phyloP scores from a whole-genome alignment of 2,329 filamentous ascomycete species.

The Tolypocladium album region DNA sequence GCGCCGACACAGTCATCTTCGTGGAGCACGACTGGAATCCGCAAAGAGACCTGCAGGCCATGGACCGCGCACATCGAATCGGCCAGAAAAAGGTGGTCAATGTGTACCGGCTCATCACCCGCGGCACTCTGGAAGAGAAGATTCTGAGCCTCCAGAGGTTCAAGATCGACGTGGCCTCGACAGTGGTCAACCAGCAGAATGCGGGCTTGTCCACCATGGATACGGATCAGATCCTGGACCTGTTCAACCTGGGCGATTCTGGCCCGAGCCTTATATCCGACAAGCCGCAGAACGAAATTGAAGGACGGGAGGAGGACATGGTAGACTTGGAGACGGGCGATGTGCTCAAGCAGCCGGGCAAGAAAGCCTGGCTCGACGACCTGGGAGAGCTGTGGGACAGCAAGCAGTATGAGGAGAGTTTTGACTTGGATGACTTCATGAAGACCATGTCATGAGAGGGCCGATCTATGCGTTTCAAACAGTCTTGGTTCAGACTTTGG shows the following conservation, averaged over 20 bases:
- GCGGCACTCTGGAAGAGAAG: constrained; percentile 95
- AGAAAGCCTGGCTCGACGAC: constrained; percentile 93
- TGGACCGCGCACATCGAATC: constrained; percentile 97
- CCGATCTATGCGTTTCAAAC: not conserved
- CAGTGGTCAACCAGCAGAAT: constrained; percentile 98
- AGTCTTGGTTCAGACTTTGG: not conserved
- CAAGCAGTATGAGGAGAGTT: constrained; percentile 95
- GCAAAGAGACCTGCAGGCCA: constrained; percentile 95
- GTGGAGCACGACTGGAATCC: constrained; percentile 99
- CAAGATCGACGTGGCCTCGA: constrained; percentile 97
- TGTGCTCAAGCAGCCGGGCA: constrained; percentile 86
- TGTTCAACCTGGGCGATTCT: constrained; percentile 83
- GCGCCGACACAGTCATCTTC: constrained; percentile 97
- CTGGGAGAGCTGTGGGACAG: constrained; percentile 96
- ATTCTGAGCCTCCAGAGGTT: constrained; percentile 96
- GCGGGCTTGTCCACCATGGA: constrained; percentile 92
- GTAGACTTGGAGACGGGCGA: constrained; percentile 89
- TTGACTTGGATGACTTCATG: constrained; percentile 89
- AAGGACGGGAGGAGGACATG: constrained; percentile 70
- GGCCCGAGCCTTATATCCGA: constrained; percentile 55
- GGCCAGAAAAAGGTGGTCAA: constrained; percentile 99
- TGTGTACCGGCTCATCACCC: constrained; percentile 91
- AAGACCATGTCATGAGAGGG: constrained; percentile 66
- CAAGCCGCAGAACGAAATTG: constrained; percentile 45
- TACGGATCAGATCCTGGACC: constrained; percentile 92